A percentile compares a stretch with the other conserved stretches of the same genome.
These are phyloP conservation scores for Excoecaria cochinchinensis DNA, from an alignment of 345 rosid species.

Conservation along the genomic window DNA sequence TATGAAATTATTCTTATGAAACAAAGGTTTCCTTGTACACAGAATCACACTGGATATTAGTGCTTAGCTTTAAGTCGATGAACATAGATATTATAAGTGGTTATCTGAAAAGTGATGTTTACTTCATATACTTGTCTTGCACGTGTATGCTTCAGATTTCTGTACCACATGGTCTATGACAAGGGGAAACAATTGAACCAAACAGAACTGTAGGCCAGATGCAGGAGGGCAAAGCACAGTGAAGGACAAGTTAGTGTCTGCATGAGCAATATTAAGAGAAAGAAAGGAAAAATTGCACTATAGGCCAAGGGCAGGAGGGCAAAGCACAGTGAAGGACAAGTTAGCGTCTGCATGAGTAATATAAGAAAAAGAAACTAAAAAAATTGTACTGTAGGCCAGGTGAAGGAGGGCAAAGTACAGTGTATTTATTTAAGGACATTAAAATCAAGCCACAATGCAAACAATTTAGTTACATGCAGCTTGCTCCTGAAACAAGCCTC, in stretches of 20 bases:
- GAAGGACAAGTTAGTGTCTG: slow-evolving; percentile 6
- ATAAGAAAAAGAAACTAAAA: neutral
- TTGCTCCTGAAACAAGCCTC: neutral
- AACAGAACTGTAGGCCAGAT: neutral
- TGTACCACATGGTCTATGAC: neutral
- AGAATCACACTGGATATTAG: neutral
- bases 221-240: neutral
- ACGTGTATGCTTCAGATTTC: neutral
- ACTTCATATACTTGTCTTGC: neutral
- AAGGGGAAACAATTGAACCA: neutral
- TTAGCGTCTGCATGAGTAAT: neutral
- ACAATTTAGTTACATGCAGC: neutral
- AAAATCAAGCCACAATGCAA: neutral
- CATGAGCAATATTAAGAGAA: neutral
- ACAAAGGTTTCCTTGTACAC: neutral
- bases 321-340: neutral
- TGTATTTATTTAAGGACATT: neutral
- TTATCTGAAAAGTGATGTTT: neutral
- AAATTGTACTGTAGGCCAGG: neutral
- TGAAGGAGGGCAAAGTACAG: neutral
- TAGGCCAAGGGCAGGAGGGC: neutral
- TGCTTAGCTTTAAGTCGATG: neutral
- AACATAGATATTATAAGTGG: neutral
- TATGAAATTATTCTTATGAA: neutral
- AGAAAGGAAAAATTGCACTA: too few relatives aligned